Percentiles rank a stretch among this genome's conserved stretches.
Evolutionary conservation across 2,329 filamentous ascomycete species (phyloP).

Genomic region (Cytospora piceae): DNA sequence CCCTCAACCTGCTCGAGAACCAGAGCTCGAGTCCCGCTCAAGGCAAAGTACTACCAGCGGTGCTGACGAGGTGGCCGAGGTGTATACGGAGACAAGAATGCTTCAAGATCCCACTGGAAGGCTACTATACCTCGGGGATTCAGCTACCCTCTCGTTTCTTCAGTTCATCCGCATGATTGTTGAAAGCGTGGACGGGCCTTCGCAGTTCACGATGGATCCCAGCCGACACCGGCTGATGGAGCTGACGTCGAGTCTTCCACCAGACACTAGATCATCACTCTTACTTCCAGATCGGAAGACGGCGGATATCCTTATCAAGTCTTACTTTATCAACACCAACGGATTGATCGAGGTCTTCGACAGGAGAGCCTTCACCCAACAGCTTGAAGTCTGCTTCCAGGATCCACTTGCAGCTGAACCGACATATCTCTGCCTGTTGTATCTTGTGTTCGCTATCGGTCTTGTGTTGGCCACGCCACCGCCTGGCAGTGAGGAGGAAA

Average conservation of each 20-base stretch:
- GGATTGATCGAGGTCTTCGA: constrained; percentile 66
- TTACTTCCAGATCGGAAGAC: constrained; percentile 60
- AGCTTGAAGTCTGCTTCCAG: constrained; percentile 57
- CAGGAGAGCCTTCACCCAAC: constrained; percentile 50
- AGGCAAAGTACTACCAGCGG: constrained; percentile 47
- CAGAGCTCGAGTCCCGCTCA: constrained; percentile 38
- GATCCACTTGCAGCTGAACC: constrained; percentile 55
- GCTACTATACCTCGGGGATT: constrained; percentile 67
- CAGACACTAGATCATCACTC: constrained; percentile 50
- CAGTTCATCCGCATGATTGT: constrained; percentile 65
- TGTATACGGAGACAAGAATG: constrained; percentile 60
- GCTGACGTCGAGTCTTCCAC: constrained; percentile 52
- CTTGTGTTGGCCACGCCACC: constrained; percentile 59
- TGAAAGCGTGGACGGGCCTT: constrained; percentile 55
- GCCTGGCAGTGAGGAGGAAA: constrained; percentile 53
- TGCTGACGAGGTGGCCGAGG: constrained; percentile 58
- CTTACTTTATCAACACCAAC: constrained; percentile 66
- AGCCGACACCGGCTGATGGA: constrained; percentile 61
- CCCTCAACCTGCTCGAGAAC: constrained; percentile 26
- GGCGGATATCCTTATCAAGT: constrained; percentile 57
- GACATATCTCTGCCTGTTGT: constrained; percentile 61
- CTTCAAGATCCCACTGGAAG: constrained; percentile 62
- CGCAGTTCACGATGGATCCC: constrained; percentile 61
- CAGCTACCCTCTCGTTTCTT: constrained; percentile 63
- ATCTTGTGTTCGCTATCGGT: constrained; percentile 66